Conservation (phyloP, 306 rosid genomes). For the Cucumis melo region DNA sequence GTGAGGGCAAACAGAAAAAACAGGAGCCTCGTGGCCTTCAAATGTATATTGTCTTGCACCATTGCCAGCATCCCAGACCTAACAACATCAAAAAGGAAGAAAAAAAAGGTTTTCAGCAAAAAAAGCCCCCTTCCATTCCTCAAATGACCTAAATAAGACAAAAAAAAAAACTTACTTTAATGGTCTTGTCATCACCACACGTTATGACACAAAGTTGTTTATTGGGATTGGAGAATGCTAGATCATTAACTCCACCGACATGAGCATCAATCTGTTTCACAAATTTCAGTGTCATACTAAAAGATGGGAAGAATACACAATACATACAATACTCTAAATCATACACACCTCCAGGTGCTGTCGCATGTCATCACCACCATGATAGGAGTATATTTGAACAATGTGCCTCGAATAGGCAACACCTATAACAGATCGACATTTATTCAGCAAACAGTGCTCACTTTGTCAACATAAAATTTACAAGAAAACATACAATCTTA, state of each 20-base stretch:
- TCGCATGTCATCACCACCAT: constrained; percentile 53
- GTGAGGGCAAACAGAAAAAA: constrained; percentile 86
- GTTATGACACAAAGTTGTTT: constrained; percentile 93
- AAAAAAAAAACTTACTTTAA: constrained; percentile 45
- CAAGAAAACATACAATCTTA: constrained; percentile 21
- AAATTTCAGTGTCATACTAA: constrained; percentile 5
- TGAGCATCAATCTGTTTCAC: constrained; percentile 81
- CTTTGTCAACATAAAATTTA: background rate
- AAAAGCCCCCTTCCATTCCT: background rate
- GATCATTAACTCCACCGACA: constrained; percentile 94
- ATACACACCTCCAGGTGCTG: constrained; percentile 72
- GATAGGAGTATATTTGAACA: constrained; percentile 86
- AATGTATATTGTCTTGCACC: constrained; percentile 62
- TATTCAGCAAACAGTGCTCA: background rate
- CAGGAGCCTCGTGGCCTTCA: constrained; percentile 95
- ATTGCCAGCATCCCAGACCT: constrained; percentile 91
- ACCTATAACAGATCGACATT: constrained; percentile 20
- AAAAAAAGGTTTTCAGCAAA: constrained; percentile 7
- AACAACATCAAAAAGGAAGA: constrained; percentile 12
- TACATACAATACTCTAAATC: background rate
- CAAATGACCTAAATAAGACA: background rate
- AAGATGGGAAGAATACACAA: background rate
- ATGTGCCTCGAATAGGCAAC: constrained; percentile 94
- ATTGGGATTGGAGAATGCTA: constrained; percentile 93
- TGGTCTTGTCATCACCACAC: constrained; percentile 93